These are phyloP conservation scores for Allium cepa DNA, from an alignment of 106 monocot species.

Conservation along the genomic window DNA sequence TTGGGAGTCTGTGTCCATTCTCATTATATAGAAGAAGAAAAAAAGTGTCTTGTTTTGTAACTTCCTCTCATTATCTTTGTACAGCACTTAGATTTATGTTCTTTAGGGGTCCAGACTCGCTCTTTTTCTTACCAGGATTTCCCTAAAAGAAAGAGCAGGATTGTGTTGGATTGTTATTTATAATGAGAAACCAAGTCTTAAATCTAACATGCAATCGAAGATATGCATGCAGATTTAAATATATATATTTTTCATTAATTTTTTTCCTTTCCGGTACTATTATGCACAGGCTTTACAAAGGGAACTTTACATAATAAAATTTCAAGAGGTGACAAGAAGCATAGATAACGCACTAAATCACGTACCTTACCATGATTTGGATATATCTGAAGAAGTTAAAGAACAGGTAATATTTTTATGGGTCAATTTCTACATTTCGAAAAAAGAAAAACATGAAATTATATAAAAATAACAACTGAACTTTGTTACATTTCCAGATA, in stretches of 20 bases:
- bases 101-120: not conserved
- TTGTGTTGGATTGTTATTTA: not conserved
- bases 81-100: too few relatives aligned
- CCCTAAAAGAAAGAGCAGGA: not conserved
- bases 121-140: not conserved
- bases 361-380: conserved; percentile 46
- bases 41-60: too few relatives aligned
- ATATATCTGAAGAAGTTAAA: conserved; percentile 72
- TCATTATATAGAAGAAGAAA: too few relatives aligned
- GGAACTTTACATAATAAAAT: conserved; percentile 25
- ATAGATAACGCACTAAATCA: conserved; percentile 57
- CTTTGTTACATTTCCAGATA: conserved; percentile 23
- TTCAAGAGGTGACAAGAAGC: conserved; percentile 39
- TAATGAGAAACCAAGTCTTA: not conserved
- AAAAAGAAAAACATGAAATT: too few relatives aligned
- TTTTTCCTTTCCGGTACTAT: not conserved
- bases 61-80: too few relatives aligned
- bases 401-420: conserved; percentile 54
- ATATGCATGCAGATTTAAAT: not conserved
- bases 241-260: not conserved
- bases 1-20: too few relatives aligned
- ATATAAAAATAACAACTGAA: not conserved
- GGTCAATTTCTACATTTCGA: not conserved
- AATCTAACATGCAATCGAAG: not conserved
- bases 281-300: conserved; percentile 39